Conservation (phyloP, 2,329 filamentous ascomycete genomes). For the Tetracladium maxilliforme region DNA sequence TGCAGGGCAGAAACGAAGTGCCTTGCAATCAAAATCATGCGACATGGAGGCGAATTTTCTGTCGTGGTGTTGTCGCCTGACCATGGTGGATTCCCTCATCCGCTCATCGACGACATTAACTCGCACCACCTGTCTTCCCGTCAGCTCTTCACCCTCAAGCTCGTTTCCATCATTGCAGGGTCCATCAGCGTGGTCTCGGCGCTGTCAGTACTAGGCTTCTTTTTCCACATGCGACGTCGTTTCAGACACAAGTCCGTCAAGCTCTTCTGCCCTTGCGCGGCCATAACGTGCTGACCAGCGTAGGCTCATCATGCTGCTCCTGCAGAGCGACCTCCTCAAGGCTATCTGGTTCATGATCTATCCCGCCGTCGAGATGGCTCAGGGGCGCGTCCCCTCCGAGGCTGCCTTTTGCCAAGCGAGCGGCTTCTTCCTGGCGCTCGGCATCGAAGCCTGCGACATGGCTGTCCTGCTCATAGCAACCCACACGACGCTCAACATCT, state of each 20-base stretch:
- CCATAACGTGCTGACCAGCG: constrained; percentile 1
- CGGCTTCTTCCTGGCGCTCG: constrained; percentile 51
- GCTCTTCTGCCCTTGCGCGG: background rate
- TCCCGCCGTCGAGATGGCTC: constrained; percentile 39
- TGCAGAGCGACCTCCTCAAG: constrained; percentile 59
- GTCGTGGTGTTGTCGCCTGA: too few species aligned
- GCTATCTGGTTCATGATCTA: constrained; percentile 54
- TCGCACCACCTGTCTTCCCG: too few species aligned
- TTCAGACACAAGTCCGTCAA: constrained; percentile 57
- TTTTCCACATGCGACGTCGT: constrained; percentile 55
- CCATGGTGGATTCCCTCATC: too few species aligned
- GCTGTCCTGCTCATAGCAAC: constrained; percentile 59
- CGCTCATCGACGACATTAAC: too few species aligned
- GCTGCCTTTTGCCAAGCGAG: constrained; percentile 50
- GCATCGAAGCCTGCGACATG: constrained; percentile 58
- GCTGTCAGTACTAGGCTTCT: constrained; percentile 52
- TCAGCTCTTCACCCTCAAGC: constrained; percentile 18
- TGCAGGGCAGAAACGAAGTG: too few species aligned
- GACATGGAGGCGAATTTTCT: too few species aligned
- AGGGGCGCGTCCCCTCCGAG: constrained; percentile 30
- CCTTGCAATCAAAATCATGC: too few species aligned
- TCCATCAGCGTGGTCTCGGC: constrained; percentile 40
- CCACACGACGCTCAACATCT: constrained; percentile 59
- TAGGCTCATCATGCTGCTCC: constrained; percentile 60
- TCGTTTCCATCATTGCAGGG: constrained; percentile 25